A percentile compares a stretch with the other conserved stretches of the same genome.
Conservation (phyloP, 2,329 filamentous ascomycete genomes). For the Phyllosticta citrichinensis region DNA sequence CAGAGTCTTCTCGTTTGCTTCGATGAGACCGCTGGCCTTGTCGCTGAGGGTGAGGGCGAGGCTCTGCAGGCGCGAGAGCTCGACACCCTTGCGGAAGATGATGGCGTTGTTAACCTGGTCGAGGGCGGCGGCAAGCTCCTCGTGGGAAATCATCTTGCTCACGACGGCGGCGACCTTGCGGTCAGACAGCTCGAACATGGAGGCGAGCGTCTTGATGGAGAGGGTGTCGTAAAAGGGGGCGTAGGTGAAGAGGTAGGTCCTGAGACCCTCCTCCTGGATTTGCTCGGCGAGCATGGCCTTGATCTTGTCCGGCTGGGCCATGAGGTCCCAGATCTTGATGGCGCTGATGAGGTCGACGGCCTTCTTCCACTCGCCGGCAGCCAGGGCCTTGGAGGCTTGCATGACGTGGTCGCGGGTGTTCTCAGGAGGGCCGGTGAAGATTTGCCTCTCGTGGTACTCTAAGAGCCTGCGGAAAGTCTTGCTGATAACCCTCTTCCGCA, state of each 20-base stretch:
- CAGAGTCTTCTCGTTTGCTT: slow-evolving; percentile 92
- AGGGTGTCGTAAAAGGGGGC: slow-evolving; percentile 98
- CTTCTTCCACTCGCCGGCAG: slow-evolving; percentile 98
- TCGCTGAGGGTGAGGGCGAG: slow-evolving; percentile 88
- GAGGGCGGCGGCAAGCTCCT: slow-evolving; percentile 89
- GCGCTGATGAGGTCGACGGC: slow-evolving; percentile 85
- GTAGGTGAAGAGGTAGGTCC: slow-evolving; percentile 98
- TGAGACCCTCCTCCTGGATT: slow-evolving; percentile 95
- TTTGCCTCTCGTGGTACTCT: slow-evolving; percentile 98
- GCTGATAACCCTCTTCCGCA: slow-evolving; percentile 96
- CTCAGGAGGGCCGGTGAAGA: slow-evolving; percentile 96
- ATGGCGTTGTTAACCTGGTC: slow-evolving; percentile 97
- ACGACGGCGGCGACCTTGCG: slow-evolving; percentile 91
- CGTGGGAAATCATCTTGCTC: slow-evolving; percentile 99
- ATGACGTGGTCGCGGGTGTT: slow-evolving; percentile 99
- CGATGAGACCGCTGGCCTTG: slow-evolving; percentile 92
- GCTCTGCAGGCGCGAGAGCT: slow-evolving; percentile 91
- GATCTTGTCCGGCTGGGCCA: slow-evolving; percentile 85
- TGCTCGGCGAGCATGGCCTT: slow-evolving; percentile 96
- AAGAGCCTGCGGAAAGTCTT: slow-evolving; percentile 99
- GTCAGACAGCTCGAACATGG: slow-evolving; percentile 89
- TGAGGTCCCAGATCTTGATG: slow-evolving; percentile 99
- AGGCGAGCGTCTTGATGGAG: slow-evolving; percentile 69
- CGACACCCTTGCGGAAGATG: slow-evolving; percentile 98
- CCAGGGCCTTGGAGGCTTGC: slow-evolving; percentile 95